A percentile compares a stretch with the other conserved stretches of the same genome.
Evolutionary conservation across 2,329 filamentous ascomycete genomes (phyloP).

Genomic region (Sclerotinia borealis): DNA sequence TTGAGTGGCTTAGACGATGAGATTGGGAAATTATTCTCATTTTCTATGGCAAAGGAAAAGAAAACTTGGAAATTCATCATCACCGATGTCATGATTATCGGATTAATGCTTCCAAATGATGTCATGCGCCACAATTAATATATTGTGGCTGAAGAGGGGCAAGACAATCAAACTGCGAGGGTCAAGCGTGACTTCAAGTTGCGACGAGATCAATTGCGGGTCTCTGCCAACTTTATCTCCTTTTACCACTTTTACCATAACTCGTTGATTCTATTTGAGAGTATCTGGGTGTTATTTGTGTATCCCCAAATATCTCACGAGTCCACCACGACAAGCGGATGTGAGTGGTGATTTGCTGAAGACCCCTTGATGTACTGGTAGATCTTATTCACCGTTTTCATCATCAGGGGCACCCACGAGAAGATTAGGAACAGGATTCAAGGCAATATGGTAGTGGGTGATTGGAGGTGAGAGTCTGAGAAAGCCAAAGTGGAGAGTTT

Average conservation of each 20-base stretch:
- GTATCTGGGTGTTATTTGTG: neutral
- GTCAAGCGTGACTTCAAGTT: too few relatives aligned
- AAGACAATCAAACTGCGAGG: neutral
- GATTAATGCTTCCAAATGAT: neutral
- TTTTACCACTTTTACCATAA: neutral
- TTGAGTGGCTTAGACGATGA: neutral
- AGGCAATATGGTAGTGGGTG: neutral
- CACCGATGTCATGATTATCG: neutral
- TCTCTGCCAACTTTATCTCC: slow-evolving; percentile 3
- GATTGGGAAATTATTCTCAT: too few relatives aligned
- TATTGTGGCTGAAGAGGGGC: neutral
- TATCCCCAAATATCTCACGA: neutral
- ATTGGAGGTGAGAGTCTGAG: neutral
- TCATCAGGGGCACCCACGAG: slow-evolving; percentile 1
- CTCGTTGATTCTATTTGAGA: neutral
- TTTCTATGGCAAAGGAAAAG: too few relatives aligned
- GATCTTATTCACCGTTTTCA: neutral
- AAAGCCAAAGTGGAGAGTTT: neutral
- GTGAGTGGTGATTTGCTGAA: neutral
- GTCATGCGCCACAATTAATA: neutral
- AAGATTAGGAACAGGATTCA: neutral
- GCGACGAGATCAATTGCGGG: neutral
- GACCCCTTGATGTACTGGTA: neutral
- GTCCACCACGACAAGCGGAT: neutral
- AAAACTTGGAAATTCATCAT: slow-evolving; percentile 2